Base-by-base conservation (phyloP, 2,329 filamentous ascomycete species). In the Teratosphaeria pseudoeucalypti region DNA sequence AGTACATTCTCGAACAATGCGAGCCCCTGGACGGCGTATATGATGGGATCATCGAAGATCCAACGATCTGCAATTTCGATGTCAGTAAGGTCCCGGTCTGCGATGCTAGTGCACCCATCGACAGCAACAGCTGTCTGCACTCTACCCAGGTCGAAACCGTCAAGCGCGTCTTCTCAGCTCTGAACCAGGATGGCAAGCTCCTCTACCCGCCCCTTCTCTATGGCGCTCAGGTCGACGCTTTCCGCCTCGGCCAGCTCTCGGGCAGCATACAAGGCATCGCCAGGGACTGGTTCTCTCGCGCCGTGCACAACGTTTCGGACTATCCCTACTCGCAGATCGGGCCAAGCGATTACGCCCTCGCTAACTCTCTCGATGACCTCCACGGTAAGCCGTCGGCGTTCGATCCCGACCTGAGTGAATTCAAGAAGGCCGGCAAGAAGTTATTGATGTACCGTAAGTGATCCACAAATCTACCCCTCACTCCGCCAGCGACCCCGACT, bases 121-220 rank as follows among this genome's bases (percentile, higher is more conserved):
- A 66, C 6, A 73, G 71, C 39, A 69, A 67, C 5, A 66, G 66
- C 34, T 81, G 78, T 64, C 71, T 82, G 47, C 80, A 73, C 1
- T 60, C 67, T 9, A 68, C 68, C 0, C 79, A 82, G 67, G 71
- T 76, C 52, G 62, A 71, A 5, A 77, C 75, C 0, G 77, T 81
- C 11, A 70, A 74, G 49, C 63, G 73, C 1, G 71, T 78, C n/a
- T 78, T 76, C 16, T 6, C 37, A 43, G 5, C 37, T 43, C 37
- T 43, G 12, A 16, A 75, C 58, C 70, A 68, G 6, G 67, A 76
- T 47, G 79, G 79, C 52, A 70, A 72, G 5, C 67, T 82, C 1
- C 72, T 81, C n/a, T 82, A 78, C 65, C 79, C 80, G 1, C 72
- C 76, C 19, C 75, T 82, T 67, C 75, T 80, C 56, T 79, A 78